phyloP scores from a whole-genome alignment of 345 rosid species.

The Hirschfeldia incana region DNA sequence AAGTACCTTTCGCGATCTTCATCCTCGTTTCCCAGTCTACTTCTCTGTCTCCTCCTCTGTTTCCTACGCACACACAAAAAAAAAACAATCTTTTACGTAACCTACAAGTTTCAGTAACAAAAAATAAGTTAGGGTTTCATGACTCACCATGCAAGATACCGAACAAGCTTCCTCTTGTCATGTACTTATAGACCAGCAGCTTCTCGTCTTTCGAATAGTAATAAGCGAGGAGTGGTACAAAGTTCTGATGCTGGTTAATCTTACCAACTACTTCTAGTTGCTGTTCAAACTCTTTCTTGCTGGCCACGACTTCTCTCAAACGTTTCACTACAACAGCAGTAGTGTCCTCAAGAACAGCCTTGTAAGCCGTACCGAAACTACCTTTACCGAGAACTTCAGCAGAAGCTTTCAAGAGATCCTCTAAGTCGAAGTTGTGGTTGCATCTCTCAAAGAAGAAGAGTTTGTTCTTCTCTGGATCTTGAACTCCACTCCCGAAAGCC shows the following conservation, averaged over 20 bases:
- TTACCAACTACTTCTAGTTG: constrained; percentile 71
- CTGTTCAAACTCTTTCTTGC: constrained; percentile 78
- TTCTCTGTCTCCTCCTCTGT: constrained; percentile 42
- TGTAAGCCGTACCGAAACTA: constrained; percentile 76
- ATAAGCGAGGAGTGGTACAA: constrained; percentile 68
- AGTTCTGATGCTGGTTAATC: constrained; percentile 56
- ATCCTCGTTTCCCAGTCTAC: constrained; percentile 74
- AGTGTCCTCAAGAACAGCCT: constrained; percentile 74
- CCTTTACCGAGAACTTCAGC: constrained; percentile 95
- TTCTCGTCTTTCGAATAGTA: constrained; percentile 71
- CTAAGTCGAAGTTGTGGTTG: constrained; percentile 63
- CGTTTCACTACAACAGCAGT: constrained; percentile 80
- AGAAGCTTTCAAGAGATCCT: constrained; percentile 83
- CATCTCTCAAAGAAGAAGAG: constrained; percentile 74
- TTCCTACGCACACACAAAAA: constrained; percentile 37
- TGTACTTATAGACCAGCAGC: constrained; percentile 63
- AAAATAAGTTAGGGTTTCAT: constrained; percentile 4
- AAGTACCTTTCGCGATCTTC: constrained; percentile 60
- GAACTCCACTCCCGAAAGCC: constrained; percentile 85
- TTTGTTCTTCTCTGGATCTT: constrained; percentile 85
- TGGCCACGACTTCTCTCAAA: constrained; percentile 70
- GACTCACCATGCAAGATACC: constrained; percentile 60
- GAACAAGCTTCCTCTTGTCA: constrained; percentile 67
- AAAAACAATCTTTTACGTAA: not conserved
- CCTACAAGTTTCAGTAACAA: constrained; percentile 5